Conservation (phyloP, 1,284 basidiomycete species). For the Leccinum huronense region DNA sequence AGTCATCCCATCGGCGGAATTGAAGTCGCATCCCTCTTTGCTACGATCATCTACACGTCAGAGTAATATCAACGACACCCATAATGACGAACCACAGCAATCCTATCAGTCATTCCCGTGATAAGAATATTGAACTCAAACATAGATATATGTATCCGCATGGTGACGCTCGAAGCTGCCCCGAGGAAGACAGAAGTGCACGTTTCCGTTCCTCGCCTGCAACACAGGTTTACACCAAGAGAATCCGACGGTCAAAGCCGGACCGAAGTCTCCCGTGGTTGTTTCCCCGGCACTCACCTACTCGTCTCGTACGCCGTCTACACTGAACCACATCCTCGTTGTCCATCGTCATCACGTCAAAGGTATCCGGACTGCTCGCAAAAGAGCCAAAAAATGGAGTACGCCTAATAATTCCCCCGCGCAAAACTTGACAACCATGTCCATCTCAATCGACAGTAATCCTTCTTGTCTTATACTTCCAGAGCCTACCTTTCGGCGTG, state of each 20-base stretch:
- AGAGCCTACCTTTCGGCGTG: conserved; percentile 14
- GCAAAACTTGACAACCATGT: conserved; percentile 13
- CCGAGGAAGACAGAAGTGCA: conserved; percentile 6
- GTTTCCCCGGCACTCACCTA: conserved; percentile 62
- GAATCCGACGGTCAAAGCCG: conserved; percentile 20
- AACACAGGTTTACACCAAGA: conserved; percentile 18
- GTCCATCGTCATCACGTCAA: conserved; percentile 27
- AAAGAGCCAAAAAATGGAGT: conserved; percentile 54
- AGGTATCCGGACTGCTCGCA: conserved; percentile 24
- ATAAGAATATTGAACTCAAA: conserved; percentile 13
- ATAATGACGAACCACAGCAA: conserved; percentile 2
- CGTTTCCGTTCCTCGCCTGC: conserved; percentile 17
- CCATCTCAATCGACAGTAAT: conserved; percentile 20
- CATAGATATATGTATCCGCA: conserved; percentile 26
- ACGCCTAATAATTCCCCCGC: conserved; percentile 20
- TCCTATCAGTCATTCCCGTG: conserved; percentile 13
- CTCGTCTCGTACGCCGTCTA: conserved; percentile 55
- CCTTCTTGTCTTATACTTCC: conserved; percentile 27
- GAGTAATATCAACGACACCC: conserved; percentile 10
- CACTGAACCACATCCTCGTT: conserved; percentile 41
- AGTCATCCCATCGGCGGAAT: conserved; percentile 10
- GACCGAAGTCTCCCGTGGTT: conserved; percentile 42
- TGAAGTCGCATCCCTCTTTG: conserved; percentile 18
- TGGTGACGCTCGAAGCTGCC: conserved; percentile 5
- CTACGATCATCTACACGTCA: conserved; percentile 18